Conservation (phyloP, 345 rosid species). For the Salix dunnii region DNA sequence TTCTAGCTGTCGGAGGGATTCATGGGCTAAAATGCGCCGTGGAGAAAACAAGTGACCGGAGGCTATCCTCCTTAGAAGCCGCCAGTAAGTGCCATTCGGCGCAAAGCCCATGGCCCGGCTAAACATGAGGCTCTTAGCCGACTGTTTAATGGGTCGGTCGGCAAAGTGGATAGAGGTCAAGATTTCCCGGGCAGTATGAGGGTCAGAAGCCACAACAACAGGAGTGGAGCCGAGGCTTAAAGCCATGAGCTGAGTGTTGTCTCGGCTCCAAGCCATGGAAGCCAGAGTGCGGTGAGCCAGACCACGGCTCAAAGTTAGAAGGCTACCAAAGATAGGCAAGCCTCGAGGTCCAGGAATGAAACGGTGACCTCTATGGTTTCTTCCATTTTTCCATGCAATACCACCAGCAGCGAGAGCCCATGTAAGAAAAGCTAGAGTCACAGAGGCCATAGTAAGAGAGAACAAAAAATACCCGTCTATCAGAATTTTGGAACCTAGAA, state of each 20-base stretch:
- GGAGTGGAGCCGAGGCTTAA: conserved; percentile 78
- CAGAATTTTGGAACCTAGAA: conserved; percentile 38
- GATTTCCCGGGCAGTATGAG: conserved; percentile 64
- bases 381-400: conserved; percentile 62
- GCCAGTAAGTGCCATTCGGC: conserved; percentile 83
- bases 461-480: conserved; percentile 28
- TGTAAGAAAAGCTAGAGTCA: conserved; percentile 38
- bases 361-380: conserved; percentile 40
- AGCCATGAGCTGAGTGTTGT: conserved; percentile 64
- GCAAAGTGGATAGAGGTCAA: conserved; percentile 62
- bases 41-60: conserved; percentile 78
- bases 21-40: conserved; percentile 56
- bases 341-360: conserved; percentile 70
- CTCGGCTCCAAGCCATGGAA: conserved; percentile 48
- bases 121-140: conserved; percentile 78
- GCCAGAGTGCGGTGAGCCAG: conserved; percentile 69
- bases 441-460: conserved; percentile 35
- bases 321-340: conserved; percentile 70
- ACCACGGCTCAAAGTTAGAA: conserved; percentile 58
- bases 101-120: conserved; percentile 90
- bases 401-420: conserved; percentile 71
- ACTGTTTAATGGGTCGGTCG: conserved; percentile 82
- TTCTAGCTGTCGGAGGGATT: conserved; percentile 51
- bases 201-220: conserved; percentile 65
- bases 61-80: conserved; percentile 66